Evolutionary conservation across 176 grass and related monocot species (phyloP), one percentile per base, ranked within the genome.

Genomic region (Musa itinerans): DNA sequence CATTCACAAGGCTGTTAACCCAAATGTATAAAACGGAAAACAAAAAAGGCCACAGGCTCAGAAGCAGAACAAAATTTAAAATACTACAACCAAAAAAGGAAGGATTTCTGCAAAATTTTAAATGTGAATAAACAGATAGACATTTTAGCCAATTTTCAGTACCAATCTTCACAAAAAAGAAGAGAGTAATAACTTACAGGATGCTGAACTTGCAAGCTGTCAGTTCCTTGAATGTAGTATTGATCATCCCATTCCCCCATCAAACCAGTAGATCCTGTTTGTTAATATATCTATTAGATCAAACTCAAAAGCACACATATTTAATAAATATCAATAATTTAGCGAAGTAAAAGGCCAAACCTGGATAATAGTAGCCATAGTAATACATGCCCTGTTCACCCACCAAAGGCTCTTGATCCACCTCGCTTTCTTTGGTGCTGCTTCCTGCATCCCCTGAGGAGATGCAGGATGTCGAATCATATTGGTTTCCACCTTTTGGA

Each of bases 301-400:
- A 59, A 63, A 67, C 50, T 59, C 26, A 14, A 83, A 83, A 59
- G 23, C 34, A 19, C 17, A 55, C 24, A 63, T 34, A 24, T 26
- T 26, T 83, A 51, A 78, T 69, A 43, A 70, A 65, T 50, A 27
- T 65, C 52, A 74, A 65, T 20, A 27, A 16, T 3, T 2, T 26
- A 19, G 1, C 53, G 8, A 52, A 13, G 13, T 65, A 51, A 58
- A 53, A 22, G 21, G 20, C 67, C 92, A 34, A 72, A 96, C 92
- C 92, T 86, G 92, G 92, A 81, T 90, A 90, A 69, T 89, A 85
- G 78, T 86, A 92, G 9, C 89, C 92, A 52, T 88, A 86, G 84
- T 87, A 87, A 80, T 84, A 96, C 83, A 84, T 82, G 58, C 89
- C 87, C 75, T 89, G 87, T 63, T 85, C 87, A 53, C 81, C 89